Base-by-base conservation (phyloP, 768 basidiomycete genomes). In the Mycena venus region DNA sequence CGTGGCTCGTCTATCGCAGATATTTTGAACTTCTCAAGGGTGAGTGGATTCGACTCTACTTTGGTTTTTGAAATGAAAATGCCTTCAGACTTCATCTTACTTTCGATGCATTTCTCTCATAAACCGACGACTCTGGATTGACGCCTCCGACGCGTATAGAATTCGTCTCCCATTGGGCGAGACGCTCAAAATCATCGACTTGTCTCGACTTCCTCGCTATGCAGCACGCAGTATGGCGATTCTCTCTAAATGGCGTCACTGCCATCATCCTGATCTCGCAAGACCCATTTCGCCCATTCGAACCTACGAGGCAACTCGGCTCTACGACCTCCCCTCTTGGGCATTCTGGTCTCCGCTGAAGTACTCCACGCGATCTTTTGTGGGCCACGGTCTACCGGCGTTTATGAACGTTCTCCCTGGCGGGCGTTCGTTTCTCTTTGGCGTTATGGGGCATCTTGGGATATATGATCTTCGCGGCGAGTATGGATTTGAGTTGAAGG, bases 381-480 rank as follows among this genome's bases (percentile, higher is more conserved):
- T 68, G 11, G 72, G 72, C 44, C 75, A 70, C 60, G 31, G 23
- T 1, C 72, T 72, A 32, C 75, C 75, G 49, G 34, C 68, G 14
- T 66, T 73, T 21, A 64, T 76, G 19, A 70, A 61, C 59, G 29
- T 76, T 15, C 72, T 76, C 4, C 75, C 75, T 5, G 75, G 75
- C 32, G 75, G 75, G 0, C 72, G 55, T 42, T 40, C 72, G 23
- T 71, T 76, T 36, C 56, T 76, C 23, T 25, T 73, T 34, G 72
- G 75, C 1, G 59, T 68, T 8, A n/a, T 67, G n/a, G 64, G 31
- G 12, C 72, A 71, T 71, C 72, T 76, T 15, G 75, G 71, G 19
- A 40, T 76, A 17, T 73, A 73, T 55, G 75, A 63, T 49, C 55
- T 76, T 25, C 31, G 19, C 47, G 61, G 70, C 9, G 44, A 68